phyloP scores from a whole-genome alignment of 129 eudicot species.

The Mikania micrantha region DNA sequence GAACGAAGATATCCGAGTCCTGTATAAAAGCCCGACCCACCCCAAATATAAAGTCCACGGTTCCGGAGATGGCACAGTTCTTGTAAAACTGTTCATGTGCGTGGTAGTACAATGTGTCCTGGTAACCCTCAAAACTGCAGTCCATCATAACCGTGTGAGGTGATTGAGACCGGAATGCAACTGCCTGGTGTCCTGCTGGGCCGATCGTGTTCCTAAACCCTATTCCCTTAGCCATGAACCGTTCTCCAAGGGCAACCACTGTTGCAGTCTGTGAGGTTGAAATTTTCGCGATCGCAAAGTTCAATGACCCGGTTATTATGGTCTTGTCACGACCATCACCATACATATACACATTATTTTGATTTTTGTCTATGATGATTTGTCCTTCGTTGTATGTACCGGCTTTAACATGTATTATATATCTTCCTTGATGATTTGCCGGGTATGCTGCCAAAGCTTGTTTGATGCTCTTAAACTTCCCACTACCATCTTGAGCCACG shows the following conservation, averaged over 20 bases:
- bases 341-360: slow-evolving; percentile 45
- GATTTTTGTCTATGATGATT: slow-evolving; percentile 32
- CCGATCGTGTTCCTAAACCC: slow-evolving; percentile 55
- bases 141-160: slow-evolving; percentile 46
- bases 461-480: slow-evolving; percentile 49
- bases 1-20: slow-evolving; percentile 38
- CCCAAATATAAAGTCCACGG: slow-evolving; percentile 64
- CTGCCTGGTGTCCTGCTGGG: slow-evolving; percentile 68
- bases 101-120: slow-evolving; percentile 66
- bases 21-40: slow-evolving; percentile 48
- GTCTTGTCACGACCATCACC: slow-evolving; percentile 66
- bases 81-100: slow-evolving; percentile 44
- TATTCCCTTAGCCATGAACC: slow-evolving; percentile 46
- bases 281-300: slow-evolving; percentile 19
- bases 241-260: slow-evolving; percentile 29
- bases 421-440: slow-evolving; percentile 38
- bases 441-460: slow-evolving; percentile 57
- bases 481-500: slow-evolving; percentile 75
- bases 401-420: slow-evolving; percentile 50
- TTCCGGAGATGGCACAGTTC: slow-evolving; percentile 48
- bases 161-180: slow-evolving; percentile 44
- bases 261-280: slow-evolving; percentile 39
- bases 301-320: slow-evolving; percentile 43
- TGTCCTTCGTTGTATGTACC: slow-evolving; percentile 50
- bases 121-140: slow-evolving; percentile 60